Base-by-base conservation (phyloP, 2,329 filamentous ascomycete species). In the Sphaceloma murrayae region DNA sequence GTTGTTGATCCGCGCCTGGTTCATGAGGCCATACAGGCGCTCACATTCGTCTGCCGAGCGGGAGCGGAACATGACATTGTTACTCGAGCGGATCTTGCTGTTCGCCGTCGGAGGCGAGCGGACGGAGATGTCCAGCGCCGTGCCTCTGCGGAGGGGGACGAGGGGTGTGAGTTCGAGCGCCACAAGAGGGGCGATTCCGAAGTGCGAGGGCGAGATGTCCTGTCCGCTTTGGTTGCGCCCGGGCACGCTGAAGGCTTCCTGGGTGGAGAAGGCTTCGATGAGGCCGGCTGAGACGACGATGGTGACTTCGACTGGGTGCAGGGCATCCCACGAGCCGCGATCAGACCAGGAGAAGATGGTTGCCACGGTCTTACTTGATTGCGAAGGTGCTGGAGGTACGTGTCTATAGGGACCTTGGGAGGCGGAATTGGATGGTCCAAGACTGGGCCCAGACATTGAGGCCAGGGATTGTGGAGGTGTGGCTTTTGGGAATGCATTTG, bases 1-100 rank as follows among this genome's bases (percentile, higher is more conserved):
- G 59, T 96, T 95, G 64, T 94, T 85, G 59, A 94, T 83, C 36
- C 91, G 82, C 14, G 88, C 80, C 49, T 83, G 75, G 62, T 96
- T 93, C 49, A 96, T 88, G 32, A 89, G 76, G 56, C 75, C 75
- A 63, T 95, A 98, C 3, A 98, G 71, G 26, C 75, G 73, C 52
- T 83, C 80, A 57, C 88, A 93, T 49, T 95, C 89, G 32, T 78
- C 73, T 2, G 78, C 72, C 34, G 75, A 84, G 31, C 80, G 71
- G 36, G 85, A 85, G 31, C 91, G 82, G 73, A 96, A 91, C 70
- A 93, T 89, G 66, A 94, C 85, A 59, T 93, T 91, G 54, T 79
- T 80, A 34, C 66, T 63, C 9, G 80, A 74, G 57, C 66, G 74
- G 46, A 94, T 73, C 54, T 77, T 76, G 4, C 83, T 87, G 50